Evolutionary conservation across 2,329 filamentous ascomycete species (phyloP).

Genomic region (Annulohypoxylon truncatum): DNA sequence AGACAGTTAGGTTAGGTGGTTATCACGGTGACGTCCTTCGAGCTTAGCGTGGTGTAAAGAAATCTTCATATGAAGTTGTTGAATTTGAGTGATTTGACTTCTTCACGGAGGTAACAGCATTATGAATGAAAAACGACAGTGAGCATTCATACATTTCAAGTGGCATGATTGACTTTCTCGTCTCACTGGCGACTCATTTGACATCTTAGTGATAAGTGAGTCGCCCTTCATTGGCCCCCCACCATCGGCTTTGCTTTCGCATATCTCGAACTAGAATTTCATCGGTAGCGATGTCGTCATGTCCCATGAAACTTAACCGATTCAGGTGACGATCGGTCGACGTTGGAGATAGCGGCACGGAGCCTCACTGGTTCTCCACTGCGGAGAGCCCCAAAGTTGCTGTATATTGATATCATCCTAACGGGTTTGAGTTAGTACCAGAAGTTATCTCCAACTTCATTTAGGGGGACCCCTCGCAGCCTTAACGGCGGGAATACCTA

Average conservation of each 20-base stretch:
- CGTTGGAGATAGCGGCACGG: slow-evolving; percentile 36
- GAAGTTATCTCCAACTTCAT: background rate
- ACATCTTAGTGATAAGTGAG: slow-evolving; percentile 31
- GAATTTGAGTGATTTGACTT: background rate
- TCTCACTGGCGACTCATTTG: slow-evolving; percentile 22
- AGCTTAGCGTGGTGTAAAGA: no score
- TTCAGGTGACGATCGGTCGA: slow-evolving; percentile 31
- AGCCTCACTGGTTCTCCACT: slow-evolving; percentile 24
- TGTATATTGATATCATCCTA: slow-evolving; percentile 24
- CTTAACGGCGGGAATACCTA: background rate
- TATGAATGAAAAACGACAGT: slow-evolving; percentile 3
- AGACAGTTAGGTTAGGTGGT: background rate
- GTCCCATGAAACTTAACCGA: slow-evolving; percentile 23
- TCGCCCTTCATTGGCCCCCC: slow-evolving; percentile 32
- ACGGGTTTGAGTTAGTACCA: slow-evolving; percentile 6
- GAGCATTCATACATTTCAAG: slow-evolving; percentile 16
- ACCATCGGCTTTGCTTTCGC: background rate
- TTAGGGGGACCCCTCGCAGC: background rate
- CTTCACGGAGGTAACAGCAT: background rate
- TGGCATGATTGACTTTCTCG: slow-evolving; percentile 20
- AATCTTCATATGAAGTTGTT: background rate
- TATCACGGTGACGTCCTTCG: background rate
- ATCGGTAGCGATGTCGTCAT: slow-evolving; percentile 35
- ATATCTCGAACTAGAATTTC: slow-evolving; percentile 22
- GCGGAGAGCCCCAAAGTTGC: background rate